phyloP scores from a whole-genome alignment of 129 eudicot species.

The Pittosporum tobira region DNA sequence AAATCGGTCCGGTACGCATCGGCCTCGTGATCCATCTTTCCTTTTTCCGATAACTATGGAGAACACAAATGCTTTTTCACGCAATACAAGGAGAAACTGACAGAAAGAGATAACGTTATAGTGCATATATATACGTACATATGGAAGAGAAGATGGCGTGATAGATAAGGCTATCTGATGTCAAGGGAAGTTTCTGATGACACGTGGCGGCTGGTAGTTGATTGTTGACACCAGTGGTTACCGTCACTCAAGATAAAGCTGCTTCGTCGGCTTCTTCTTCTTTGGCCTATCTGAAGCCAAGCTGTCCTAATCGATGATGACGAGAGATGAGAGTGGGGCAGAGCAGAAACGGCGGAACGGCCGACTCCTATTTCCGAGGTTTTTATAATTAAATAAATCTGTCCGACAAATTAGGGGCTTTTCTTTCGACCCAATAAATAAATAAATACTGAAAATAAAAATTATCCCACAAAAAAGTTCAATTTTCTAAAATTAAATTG shows the following conservation, averaged over 20 bases:
- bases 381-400: no score
- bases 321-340: no score
- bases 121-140: no score
- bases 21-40: slow-evolving; percentile 75
- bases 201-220: slow-evolving; percentile 10
- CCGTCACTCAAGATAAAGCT: slow-evolving; percentile 2
- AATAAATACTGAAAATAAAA: no score
- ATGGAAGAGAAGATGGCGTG: neutral
- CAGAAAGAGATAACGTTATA: no score
- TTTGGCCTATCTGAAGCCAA: neutral
- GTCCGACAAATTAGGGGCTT: no score
- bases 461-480: no score
- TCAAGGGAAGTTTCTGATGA: slow-evolving; percentile 16
- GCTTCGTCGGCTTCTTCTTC: neutral
- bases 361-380: no score
- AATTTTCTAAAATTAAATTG: no score
- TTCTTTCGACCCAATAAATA: no score
- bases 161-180: slow-evolving; percentile 15
- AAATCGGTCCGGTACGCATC: slow-evolving; percentile 85
- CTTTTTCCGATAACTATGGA: neutral
- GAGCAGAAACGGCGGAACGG: no score
- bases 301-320: no score
- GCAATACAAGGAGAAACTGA: slow-evolving; percentile 11
- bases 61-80: slow-evolving; percentile 3
- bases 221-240: neutral